phyloP scores from a whole-genome alignment of 129 eudicot genomes.

The sunflower (Helianthus annuus) region HanXRQr2.0-SUNRISE NC_035447.2:10063425-10063924 shows the following conservation, averaged over 20 bases:
- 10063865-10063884: constrained; percentile 92
- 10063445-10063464: no score
- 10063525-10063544: no score
- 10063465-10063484: no score
- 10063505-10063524: no score
- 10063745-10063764: constrained; percentile 86
- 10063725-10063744: constrained; percentile 96
- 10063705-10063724: constrained; percentile 94
- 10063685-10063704: constrained; percentile 99
- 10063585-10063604: background rate
- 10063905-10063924: constrained; percentile 93
- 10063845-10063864: constrained; percentile 60
- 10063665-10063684: constrained; percentile 25
- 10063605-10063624: background rate
- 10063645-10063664: constrained; percentile 6
- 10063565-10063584: no score
- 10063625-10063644: background rate
- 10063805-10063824: constrained; percentile 12
- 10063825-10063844: background rate
- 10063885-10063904: constrained; percentile 90
- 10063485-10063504: no score
- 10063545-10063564: no score
- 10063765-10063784: constrained; percentile 78
- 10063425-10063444: no score
- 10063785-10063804: background rate